phyloP scores from a whole-genome alignment of 2,329 filamentous ascomycete genomes.

The Fusarium liriodendri region DNA sequence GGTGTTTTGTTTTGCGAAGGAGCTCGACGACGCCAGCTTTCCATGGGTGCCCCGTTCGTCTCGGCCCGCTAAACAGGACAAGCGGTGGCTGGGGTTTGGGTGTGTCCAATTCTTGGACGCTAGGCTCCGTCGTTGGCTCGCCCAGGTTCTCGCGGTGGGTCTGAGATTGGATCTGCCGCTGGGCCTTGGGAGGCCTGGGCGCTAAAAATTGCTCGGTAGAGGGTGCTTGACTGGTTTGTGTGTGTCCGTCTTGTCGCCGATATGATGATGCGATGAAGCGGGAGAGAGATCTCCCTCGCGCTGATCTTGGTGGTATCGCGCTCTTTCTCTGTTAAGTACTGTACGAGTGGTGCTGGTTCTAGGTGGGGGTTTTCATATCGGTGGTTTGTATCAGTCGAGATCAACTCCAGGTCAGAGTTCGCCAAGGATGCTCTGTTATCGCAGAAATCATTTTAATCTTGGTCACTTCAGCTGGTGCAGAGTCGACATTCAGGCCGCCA shows the following conservation, averaged over 20 bases:
- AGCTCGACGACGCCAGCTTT: slow-evolving; percentile 36
- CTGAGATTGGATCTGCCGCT: slow-evolving; percentile 41
- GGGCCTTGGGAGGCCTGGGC: slow-evolving; percentile 9
- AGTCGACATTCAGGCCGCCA: slow-evolving; percentile 42
- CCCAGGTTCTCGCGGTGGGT: slow-evolving; percentile 18
- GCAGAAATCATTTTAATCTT: slow-evolving; percentile 26
- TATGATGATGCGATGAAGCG: background rate
- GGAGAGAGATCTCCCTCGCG: background rate
- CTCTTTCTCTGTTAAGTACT: background rate
- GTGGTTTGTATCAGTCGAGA: slow-evolving; percentile 16
- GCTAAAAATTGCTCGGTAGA: slow-evolving; percentile 14
- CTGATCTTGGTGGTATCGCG: background rate
- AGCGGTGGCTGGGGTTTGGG: slow-evolving; percentile 45
- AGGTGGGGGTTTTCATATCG: slow-evolving; percentile 1
- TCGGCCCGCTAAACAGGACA: slow-evolving; percentile 43
- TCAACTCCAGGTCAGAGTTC: slow-evolving; percentile 19
- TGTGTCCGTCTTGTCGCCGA: background rate
- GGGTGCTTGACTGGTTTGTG: background rate
- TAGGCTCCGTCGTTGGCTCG: slow-evolving; percentile 37
- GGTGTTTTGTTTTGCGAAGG: slow-evolving; percentile 45
- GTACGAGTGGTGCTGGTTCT: background rate
- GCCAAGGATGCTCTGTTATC: slow-evolving; percentile 18
- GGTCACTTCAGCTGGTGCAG: slow-evolving; percentile 7
- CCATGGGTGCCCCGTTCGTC: slow-evolving; percentile 40
- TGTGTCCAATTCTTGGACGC: slow-evolving; percentile 27